Evolutionary conservation across 2,329 filamentous ascomycete genomes (phyloP), one percentile per base, ranked within the genome.

Genomic region (Thielaviopsis musarum): DNA sequence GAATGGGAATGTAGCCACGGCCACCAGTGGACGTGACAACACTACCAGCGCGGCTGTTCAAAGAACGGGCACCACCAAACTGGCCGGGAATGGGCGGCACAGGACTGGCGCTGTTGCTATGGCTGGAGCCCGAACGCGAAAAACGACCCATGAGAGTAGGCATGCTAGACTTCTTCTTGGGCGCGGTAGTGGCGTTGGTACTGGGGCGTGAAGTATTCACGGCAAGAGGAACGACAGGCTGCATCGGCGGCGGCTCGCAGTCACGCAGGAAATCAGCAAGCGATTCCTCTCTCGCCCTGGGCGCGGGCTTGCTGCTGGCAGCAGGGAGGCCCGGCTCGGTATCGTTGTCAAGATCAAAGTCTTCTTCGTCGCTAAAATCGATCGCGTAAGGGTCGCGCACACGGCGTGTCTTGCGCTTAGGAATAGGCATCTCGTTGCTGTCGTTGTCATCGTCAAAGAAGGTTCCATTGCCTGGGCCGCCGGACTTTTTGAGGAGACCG

Each of bases 311-410:
- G 67, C 12, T 26, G 22, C 6, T 30, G n/a, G 24, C 34, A 19
- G 34, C 22, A 28, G 54, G 54, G 5, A 73, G 65, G 45, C 70
- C 66, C 30, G 81, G 63, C 22, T 66, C 68, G 2, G 70, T 65
- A 10, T 71, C 73, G 5, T 82, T 77, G 4, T 68, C 75, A 1
- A 83, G 77, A 15, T 81, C 78, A 21, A 62, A 58, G 9, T 83
- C 76, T 4, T 83, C 83, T 58, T 86, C 81, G 59, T 88, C 85
- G 65, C 84, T 87, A 30, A 83, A 75, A 67, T 96, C 91, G 63
- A 97, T 88, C n/a, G 90, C 88, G 65, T 97, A 97, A 0, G 91
- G 93, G 66, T 98, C 93, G 60, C 81, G 87, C 57, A 90, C 82
- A 28, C 88, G 83, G 53, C 85, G 81, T 52, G 85, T 87, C 67